A percentile compares a stretch with the other conserved stretches of the same genome.
Evolutionary conservation across 2,329 filamentous ascomycete genomes (phyloP).

Genomic region (Sporothrix euskadiensis): DNA sequence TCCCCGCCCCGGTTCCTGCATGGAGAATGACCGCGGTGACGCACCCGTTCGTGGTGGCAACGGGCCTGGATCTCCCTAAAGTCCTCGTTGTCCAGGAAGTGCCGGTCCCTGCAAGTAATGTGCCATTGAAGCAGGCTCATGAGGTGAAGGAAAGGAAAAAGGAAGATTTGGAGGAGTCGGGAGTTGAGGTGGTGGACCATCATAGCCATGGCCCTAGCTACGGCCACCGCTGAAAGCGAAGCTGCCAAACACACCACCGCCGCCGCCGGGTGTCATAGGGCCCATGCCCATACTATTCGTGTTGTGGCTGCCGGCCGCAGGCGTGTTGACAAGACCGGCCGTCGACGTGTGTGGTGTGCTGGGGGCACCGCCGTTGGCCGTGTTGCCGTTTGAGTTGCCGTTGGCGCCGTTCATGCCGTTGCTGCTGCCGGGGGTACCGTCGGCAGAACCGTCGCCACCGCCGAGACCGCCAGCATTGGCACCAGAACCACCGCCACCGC

Average conservation of each 20-base stretch:
- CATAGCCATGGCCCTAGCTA: neutral
- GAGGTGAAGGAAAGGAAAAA: neutral
- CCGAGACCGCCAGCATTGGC: slow-evolving; percentile 5
- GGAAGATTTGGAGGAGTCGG: neutral
- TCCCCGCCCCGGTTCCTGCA: neutral
- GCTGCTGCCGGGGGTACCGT: slow-evolving; percentile 43
- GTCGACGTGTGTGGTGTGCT: slow-evolving; percentile 65
- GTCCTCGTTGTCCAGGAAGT: neutral
- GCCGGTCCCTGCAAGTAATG: neutral
- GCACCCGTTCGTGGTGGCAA: neutral
- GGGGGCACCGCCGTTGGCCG: slow-evolving; percentile 44
- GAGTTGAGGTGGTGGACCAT: too few species aligned
- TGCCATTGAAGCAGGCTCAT: neutral
- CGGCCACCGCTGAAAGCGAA: slow-evolving; percentile 54
- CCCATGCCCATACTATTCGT: slow-evolving; percentile 62
- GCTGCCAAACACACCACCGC: slow-evolving; percentile 72
- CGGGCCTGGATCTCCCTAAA: neutral
- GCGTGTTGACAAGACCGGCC: slow-evolving; percentile 55
- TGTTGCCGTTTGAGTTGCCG: slow-evolving; percentile 38
- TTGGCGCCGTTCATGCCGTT: slow-evolving; percentile 42
- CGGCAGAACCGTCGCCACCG: slow-evolving; percentile 26
- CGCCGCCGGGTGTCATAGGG: slow-evolving; percentile 75
- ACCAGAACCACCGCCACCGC: neutral
- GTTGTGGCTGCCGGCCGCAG: slow-evolving; percentile 66
- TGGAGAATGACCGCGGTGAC: neutral